Evolutionary conservation across 2,329 filamentous ascomycete species (phyloP).

Genomic region (Neofusicoccum kwambonambiense): DNA sequence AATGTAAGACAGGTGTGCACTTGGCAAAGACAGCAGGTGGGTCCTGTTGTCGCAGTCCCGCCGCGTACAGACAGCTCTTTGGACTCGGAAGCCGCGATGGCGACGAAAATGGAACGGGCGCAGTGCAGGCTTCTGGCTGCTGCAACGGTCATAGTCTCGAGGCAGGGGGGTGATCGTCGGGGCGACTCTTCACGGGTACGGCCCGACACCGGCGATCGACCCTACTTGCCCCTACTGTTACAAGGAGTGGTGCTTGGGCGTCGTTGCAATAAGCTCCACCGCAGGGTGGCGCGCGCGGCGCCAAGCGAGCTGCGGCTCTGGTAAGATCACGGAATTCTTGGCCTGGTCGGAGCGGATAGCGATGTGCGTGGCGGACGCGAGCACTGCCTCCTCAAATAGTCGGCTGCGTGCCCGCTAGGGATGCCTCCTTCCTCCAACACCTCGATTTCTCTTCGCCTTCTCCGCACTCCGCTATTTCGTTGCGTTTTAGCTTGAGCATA

Average conservation of each 20-base stretch:
- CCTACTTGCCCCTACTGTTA: neutral
- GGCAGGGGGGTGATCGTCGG: slow-evolving; percentile 9
- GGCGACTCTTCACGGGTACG: slow-evolving; percentile 9
- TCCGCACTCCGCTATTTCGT: neutral
- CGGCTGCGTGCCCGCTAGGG: neutral
- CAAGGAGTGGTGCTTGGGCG: slow-evolving; percentile 4
- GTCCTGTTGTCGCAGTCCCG: neutral
- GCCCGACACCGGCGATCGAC: slow-evolving; percentile 9
- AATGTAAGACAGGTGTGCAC: neutral
- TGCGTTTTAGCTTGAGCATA: neutral
- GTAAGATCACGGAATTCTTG: slow-evolving; percentile 14
- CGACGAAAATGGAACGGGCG: slow-evolving; percentile 12
- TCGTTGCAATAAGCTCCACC: slow-evolving; percentile 15
- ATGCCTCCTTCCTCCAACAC: neutral
- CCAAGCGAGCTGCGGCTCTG: slow-evolving; percentile 8
- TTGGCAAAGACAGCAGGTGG: slow-evolving; percentile 2
- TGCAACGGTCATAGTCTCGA: slow-evolving; percentile 10
- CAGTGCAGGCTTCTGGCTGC: neutral
- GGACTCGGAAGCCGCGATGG: neutral
- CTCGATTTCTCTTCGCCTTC: neutral
- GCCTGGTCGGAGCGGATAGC: neutral
- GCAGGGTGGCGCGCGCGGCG: slow-evolving; percentile 2
- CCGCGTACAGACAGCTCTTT: neutral
- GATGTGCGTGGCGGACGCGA: slow-evolving; percentile 5
- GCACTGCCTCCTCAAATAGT: slow-evolving; percentile 14